Conservation (phyloP, 2,329 filamentous ascomycete genomes). For the Verticillium albo-atrum region DNA sequence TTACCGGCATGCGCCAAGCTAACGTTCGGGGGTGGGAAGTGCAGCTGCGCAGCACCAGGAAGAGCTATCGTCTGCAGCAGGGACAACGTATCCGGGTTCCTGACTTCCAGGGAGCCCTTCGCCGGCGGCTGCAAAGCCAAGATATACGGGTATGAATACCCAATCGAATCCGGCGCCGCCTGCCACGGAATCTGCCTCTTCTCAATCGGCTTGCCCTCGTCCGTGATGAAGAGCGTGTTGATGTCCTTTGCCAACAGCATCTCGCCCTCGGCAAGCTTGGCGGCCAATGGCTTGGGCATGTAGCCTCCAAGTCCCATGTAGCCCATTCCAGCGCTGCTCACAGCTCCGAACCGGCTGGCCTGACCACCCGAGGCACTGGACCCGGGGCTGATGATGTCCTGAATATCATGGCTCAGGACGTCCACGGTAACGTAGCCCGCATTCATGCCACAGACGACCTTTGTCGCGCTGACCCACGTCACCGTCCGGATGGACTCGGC, state of each 20-base stretch:
- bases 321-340: constrained; percentile 84
- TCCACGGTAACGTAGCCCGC: constrained; percentile 88
- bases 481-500: constrained; percentile 81
- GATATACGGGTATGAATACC: constrained; percentile 96
- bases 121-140: constrained; percentile 77
- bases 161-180: constrained; percentile 80
- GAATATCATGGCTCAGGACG: constrained; percentile 66
- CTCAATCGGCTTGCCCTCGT: constrained; percentile 74
- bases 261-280: constrained; percentile 76
- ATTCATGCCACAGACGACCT: constrained; percentile 85
- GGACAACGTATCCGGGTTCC: constrained; percentile 89
- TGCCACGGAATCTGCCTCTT: constrained; percentile 92
- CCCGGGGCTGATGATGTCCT: constrained; percentile 76
- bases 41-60: constrained; percentile 76
- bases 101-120: constrained; percentile 82
- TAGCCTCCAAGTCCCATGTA: constrained; percentile 94
- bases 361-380: constrained; percentile 59
- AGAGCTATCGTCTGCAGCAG: constrained; percentile 80
- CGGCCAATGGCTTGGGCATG: constrained; percentile 84
- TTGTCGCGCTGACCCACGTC: constrained; percentile 86
- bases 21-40: constrained; percentile 88
- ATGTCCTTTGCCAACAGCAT: constrained; percentile 96
- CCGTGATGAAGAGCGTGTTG: constrained; percentile 87
- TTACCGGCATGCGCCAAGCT: constrained; percentile 96
- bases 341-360: constrained; percentile 73